Base-by-base conservation (phyloP, 2,329 filamentous ascomycete species). In the Leptographium procerum region DNA sequence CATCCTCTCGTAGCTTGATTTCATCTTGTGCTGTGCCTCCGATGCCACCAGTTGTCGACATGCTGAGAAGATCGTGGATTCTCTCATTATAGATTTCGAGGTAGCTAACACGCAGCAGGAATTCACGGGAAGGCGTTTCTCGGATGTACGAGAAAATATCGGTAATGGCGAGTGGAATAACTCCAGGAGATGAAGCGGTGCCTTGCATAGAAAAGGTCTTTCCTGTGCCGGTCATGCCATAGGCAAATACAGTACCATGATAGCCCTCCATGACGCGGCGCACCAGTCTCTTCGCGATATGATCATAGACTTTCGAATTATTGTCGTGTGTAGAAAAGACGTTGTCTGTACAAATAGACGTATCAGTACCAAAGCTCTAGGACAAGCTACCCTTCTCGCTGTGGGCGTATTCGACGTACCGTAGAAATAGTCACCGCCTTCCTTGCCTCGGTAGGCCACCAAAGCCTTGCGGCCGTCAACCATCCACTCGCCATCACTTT, bases 181-280 rank as follows among this genome's bases (percentile, higher is more conserved):
- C 94, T 74, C 94, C 94, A 1, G 94, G 94, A 45, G 91, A 95
- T 3, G 89, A 89, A 52, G 91, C 91, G 13, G 94, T 99, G 65
- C 94, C 94, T 75, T 99, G 94, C 94, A 99, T 99, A 45, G 92
- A 97, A 71, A 97, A 99, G 0, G 94, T 99, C 76, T 99, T 99
- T 65, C 94, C 94, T 0, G 94, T 97, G 62, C 94, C 94, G 4
- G 94, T 99, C 91, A 97, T 97, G 68, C 94, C 94, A 70, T 99
- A 99, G 22, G 92, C 92, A 70, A 99, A 97, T 28, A 99, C 94
- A 1, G 94, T 99, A 60, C 92, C 94, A 68, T 97, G 92, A 70
- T 97, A 99, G 48, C 94, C 94, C 75, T 99, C 94, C 94, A 99
- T 99, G 55, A 99, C 94, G 66, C 94, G 82, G 65, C 94, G 87